These are phyloP conservation scores for Tulasnella sp. DNA, from an alignment of 768 basidiomycete genomes.

Conservation along the genomic window DNA sequence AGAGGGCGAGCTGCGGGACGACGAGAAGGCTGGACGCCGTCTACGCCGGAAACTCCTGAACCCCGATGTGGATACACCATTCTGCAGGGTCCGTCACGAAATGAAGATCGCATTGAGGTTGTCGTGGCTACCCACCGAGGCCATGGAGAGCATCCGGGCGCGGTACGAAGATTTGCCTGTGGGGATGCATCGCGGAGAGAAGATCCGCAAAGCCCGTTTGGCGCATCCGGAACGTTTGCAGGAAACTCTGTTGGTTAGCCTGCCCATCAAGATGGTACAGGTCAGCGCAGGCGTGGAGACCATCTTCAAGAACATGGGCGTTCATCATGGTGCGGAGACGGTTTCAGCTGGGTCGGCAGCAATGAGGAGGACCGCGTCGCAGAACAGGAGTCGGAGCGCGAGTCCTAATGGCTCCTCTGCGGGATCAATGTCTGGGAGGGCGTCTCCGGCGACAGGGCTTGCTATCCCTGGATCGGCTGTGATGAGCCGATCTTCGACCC, in stretches of 20 bases:
- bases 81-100: slow-evolving; percentile 47
- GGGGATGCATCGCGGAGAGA: not conserved
- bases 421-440: not conserved
- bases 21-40: slow-evolving; percentile 2
- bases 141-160: not conserved
- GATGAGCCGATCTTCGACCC: not conserved
- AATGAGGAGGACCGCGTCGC: not conserved
- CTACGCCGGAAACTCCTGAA: slow-evolving; percentile 28
- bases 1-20: not conserved
- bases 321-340: slow-evolving; percentile 1
- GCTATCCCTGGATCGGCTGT: not conserved
- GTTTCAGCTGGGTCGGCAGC: not conserved
- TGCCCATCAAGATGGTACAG: slow-evolving; percentile 4
- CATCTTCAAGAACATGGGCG: slow-evolving; percentile 12
- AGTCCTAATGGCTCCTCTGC: not conserved
- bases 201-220: not conserved
- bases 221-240: slow-evolving; percentile 5
- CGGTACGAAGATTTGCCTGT: not conserved
- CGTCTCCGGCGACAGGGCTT: not conserved
- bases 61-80: slow-evolving; percentile 42
- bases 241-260: slow-evolving; percentile 12
- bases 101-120: slow-evolving; percentile 38
- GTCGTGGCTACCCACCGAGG: slow-evolving; percentile 11
- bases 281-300: slow-evolving; percentile 9
- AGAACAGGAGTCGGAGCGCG: not conserved